Conservation (phyloP, 805 yeast species). For the Sungouiella blattae region DNA sequence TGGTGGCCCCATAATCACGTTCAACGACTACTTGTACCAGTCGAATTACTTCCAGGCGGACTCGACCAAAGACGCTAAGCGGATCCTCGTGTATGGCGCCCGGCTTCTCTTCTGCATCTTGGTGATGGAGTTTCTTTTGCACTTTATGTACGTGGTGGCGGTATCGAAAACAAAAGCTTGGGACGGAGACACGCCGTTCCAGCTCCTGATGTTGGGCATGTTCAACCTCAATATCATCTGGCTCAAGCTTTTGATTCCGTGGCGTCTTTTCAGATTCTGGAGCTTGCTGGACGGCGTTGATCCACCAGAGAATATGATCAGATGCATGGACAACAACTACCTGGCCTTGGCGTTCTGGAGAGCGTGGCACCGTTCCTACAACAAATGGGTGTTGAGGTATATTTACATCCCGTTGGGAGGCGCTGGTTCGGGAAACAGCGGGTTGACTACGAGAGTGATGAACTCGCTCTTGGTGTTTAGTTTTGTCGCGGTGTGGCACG, state of each 20-base stretch:
- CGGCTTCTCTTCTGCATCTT: slow-evolving; percentile 71
- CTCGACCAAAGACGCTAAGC: slow-evolving; percentile 49
- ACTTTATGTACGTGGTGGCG: slow-evolving; percentile 89
- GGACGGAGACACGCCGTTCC: slow-evolving; percentile 86
- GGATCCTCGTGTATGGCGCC: slow-evolving; percentile 58
- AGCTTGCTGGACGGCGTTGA: slow-evolving; percentile 87
- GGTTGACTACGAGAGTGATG: slow-evolving; percentile 52
- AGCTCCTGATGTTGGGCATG: slow-evolving; percentile 90
- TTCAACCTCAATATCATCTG: slow-evolving; percentile 89
- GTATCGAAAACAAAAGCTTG: slow-evolving; percentile 87
- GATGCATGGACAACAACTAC: slow-evolving; percentile 93
- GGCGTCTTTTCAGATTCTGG: slow-evolving; percentile 96
- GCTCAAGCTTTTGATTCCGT: slow-evolving; percentile 89
- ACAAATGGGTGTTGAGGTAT: slow-evolving; percentile 85
- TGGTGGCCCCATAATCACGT: slow-evolving; percentile 93
- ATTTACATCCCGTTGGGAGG: slow-evolving; percentile 87
- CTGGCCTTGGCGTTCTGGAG: slow-evolving; percentile 97
- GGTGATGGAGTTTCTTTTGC: slow-evolving; percentile 86
- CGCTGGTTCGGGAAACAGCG: slow-evolving; percentile 45
- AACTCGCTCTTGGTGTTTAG: slow-evolving; percentile 85
- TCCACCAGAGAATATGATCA: slow-evolving; percentile 95
- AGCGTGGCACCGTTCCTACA: slow-evolving; percentile 96
- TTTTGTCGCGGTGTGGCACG: slow-evolving; percentile 98
- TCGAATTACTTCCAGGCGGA: slow-evolving; percentile 50
- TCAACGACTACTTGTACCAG: slow-evolving; percentile 86